phyloP scores from a whole-genome alignment of 2,329 filamentous ascomycete species.

The Fusarium chaquense region DNA sequence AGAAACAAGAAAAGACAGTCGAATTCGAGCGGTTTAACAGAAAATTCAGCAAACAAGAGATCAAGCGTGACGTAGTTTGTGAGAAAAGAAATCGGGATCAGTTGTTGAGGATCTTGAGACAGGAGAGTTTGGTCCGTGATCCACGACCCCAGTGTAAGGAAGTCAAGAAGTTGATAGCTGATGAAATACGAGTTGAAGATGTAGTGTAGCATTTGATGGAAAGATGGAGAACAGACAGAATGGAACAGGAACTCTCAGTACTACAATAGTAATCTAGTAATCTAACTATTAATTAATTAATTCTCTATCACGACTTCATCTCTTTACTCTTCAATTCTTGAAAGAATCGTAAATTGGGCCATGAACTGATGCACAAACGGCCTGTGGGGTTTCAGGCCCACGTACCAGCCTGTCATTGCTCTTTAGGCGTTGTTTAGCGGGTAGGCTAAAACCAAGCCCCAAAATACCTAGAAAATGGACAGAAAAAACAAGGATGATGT shows the following conservation, averaged over 20 bases:
- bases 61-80: constrained; percentile 42
- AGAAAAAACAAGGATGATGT: constrained; percentile 37
- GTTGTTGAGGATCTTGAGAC: constrained; percentile 31
- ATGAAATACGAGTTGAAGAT: constrained; percentile 6
- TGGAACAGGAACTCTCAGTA: constrained; percentile 7
- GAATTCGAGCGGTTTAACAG: constrained; percentile 24
- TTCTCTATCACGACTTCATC: neutral
- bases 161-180: constrained; percentile 18
- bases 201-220: constrained; percentile 21
- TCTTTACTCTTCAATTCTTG: neutral
- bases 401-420: constrained; percentile 23
- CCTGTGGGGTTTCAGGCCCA: constrained; percentile 30
- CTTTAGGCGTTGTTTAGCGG: constrained; percentile 38
- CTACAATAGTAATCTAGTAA: constrained; percentile 9
- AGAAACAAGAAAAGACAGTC: constrained; percentile 10
- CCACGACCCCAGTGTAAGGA: constrained; percentile 22
- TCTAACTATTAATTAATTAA: neutral
- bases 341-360: constrained; percentile 23
- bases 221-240: neutral
- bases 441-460: constrained; percentile 45
- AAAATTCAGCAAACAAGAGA: constrained; percentile 9
- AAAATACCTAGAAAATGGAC: constrained; percentile 4
- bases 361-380: constrained; percentile 26
- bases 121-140: constrained; percentile 48
- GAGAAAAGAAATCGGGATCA: constrained; percentile 28